Base-by-base conservation (phyloP, 176 grass and related monocot genomes). In the Phoenix roebelenii region DNA sequence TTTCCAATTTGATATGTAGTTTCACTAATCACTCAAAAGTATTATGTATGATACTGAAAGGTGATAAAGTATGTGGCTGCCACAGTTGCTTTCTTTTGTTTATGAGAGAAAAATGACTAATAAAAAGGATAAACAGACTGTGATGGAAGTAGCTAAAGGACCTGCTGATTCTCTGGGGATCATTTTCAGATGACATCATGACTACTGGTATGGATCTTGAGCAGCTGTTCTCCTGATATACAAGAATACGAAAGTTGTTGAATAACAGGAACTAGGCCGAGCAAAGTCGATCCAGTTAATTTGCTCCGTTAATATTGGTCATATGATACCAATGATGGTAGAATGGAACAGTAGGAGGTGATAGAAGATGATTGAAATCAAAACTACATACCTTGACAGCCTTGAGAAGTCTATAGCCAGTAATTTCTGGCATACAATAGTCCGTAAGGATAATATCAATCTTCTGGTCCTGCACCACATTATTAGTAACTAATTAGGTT, bases 391-490 rank as follows among this genome's bases (percentile, higher is more conserved):
- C 94, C 94, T 99, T 99, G 82, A 99, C 71, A 55, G 76, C 84
- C 51, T 80, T 89, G 67, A 99, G 88, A 3, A 93, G 94, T 56
- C 93, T 88, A 39, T 93, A 93, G 9, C 94, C 94, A 30, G 85
- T 89, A 85, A 93, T 99, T 79, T 89, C 84, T 15, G 94, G 94
- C 94, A 99, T 99, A 70, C 79, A 99, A 29, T 99, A 99, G 66
- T 99, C 94, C 0, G 94, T 99, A 50, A 99, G 87, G 52, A 99
- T 83, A 66, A 99, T 79, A 74, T 99, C 88, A 63, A 99, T 74
- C 51, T 79, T 84, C 75, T 81, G 85, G 48, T 83, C 84, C 94
- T 89, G 90, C 61, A 44, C 59, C 20, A 70, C 53, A 3, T 50
- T 6, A 5, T 12, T 12, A 44, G 12, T 3, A 44, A 44, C 35